Conservation (phyloP, 352 stramenopile genomes). For the Thalassiosira exigua region DNA sequence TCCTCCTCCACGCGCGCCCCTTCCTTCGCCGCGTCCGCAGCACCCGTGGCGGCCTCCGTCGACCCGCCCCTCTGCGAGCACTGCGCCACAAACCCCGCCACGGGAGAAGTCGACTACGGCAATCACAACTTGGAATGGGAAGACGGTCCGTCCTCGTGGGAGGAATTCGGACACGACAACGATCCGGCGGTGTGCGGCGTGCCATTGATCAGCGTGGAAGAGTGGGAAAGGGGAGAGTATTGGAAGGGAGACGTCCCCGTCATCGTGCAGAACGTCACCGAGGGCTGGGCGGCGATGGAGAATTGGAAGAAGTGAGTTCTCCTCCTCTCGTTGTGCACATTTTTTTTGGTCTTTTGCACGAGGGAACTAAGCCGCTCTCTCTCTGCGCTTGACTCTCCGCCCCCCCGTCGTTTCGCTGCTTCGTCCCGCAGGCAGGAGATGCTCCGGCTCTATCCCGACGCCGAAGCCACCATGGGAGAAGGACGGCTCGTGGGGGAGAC, state of each 20-base stretch:
- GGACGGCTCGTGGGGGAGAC: background rate
- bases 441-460: slow-evolving; percentile 39
- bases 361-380: no score
- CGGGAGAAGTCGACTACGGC: background rate
- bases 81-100: background rate
- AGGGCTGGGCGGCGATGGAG: background rate
- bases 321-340: no score
- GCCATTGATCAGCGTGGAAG: background rate
- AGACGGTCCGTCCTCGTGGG: background rate
- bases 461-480: slow-evolving; percentile 57
- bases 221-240: background rate
- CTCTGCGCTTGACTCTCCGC: no score
- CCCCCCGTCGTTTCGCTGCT: no score
- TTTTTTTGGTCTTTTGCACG: no score
- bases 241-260: background rate
- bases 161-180: background rate
- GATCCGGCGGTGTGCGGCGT: background rate
- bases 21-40: background rate
- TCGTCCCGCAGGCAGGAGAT: slow-evolving; percentile 48
- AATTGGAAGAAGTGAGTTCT: background rate
- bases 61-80: no score
- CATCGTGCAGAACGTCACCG: background rate
- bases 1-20: background rate
- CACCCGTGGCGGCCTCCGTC: no score
- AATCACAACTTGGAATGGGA: background rate